phyloP scores from a whole-genome alignment of 306 rosid genomes.

The Amphicarpaea edgeworthii region DNA sequence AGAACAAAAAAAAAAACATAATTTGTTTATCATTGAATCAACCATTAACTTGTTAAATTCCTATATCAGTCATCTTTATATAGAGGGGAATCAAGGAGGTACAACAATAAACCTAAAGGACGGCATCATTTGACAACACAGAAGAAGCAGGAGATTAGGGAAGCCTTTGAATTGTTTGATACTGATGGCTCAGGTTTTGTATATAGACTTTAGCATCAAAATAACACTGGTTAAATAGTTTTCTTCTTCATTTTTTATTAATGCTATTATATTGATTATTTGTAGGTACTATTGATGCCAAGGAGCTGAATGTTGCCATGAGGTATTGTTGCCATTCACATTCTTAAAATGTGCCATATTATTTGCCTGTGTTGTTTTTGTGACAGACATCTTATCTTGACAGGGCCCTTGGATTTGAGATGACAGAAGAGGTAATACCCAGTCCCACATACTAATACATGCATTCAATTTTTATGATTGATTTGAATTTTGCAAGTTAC shows the following conservation, averaged over 20 bases:
- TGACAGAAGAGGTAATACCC: slow-evolving; percentile 88
- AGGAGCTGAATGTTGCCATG: slow-evolving; percentile 92
- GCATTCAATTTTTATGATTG: slow-evolving; percentile 20
- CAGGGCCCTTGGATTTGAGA: slow-evolving; percentile 99
- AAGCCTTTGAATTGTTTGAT: too few relatives aligned
- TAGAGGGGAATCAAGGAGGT: too few relatives aligned
- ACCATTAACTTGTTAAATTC: slow-evolving; percentile 30
- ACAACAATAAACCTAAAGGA: slow-evolving; percentile 62
- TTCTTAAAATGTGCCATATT: slow-evolving; percentile 20
- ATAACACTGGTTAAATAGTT: not conserved
- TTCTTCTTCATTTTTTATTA: not conserved
- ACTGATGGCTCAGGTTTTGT: slow-evolving; percentile 86
- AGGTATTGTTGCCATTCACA: slow-evolving; percentile 76
- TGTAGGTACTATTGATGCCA: slow-evolving; percentile 91
- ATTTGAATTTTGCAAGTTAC: slow-evolving; percentile 8
- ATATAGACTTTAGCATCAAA: slow-evolving; percentile 22
- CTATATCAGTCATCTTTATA: slow-evolving; percentile 60
- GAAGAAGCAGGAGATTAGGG: slow-evolving; percentile 88
- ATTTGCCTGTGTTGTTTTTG: slow-evolving; percentile 6
- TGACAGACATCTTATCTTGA: slow-evolving; percentile 44
- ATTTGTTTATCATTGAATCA: too few relatives aligned
- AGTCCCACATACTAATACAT: not conserved
- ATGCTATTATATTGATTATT: slow-evolving; percentile 1
- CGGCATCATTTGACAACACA: slow-evolving; percentile 70
- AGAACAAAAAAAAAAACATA: too few relatives aligned